These are phyloP conservation scores for Halophytophthora batemanensis DNA, from an alignment of 352 stramenopile species.

Conservation along the genomic window DNA sequence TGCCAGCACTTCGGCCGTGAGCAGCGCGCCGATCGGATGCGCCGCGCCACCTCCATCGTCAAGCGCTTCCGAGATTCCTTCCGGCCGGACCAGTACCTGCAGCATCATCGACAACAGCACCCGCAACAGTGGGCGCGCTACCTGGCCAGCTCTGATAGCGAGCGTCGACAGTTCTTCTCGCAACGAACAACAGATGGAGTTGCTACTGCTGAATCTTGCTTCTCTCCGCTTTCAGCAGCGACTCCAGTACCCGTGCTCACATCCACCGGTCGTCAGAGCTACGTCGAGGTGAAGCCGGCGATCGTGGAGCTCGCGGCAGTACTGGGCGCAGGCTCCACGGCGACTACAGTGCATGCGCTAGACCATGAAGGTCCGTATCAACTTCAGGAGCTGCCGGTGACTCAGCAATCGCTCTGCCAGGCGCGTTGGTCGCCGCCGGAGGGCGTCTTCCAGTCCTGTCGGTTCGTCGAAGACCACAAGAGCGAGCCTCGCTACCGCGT, in stretches of 20 bases:
- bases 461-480: constrained; percentile 7
- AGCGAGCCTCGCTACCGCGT: constrained; percentile 23
- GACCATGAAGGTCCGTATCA: too few species aligned
- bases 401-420: constrained; percentile 5
- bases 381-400: not conserved
- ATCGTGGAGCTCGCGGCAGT: constrained; percentile 28
- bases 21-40: constrained; percentile 37
- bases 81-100: constrained; percentile 59
- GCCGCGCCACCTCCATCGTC: constrained; percentile 39
- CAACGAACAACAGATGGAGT: not conserved
- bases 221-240: too few species aligned
- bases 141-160: constrained; percentile 25
- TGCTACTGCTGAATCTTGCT: not conserved
- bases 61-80: constrained; percentile 56
- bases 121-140: constrained; percentile 40
- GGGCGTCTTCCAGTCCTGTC: constrained; percentile 19
- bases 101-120: constrained; percentile 50
- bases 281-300: constrained; percentile 13
- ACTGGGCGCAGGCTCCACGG: constrained; percentile 12
- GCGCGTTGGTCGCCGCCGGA: constrained; percentile 10
- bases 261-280: constrained; percentile 7
- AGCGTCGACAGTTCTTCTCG: constrained; percentile 48
- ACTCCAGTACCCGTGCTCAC: constrained; percentile 18
- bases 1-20: constrained; percentile 57
- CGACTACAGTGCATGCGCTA: constrained; percentile 13